Evolutionary conservation across 768 basidiomycete genomes (phyloP).

Genomic region (Pleurotus giganteus): DNA sequence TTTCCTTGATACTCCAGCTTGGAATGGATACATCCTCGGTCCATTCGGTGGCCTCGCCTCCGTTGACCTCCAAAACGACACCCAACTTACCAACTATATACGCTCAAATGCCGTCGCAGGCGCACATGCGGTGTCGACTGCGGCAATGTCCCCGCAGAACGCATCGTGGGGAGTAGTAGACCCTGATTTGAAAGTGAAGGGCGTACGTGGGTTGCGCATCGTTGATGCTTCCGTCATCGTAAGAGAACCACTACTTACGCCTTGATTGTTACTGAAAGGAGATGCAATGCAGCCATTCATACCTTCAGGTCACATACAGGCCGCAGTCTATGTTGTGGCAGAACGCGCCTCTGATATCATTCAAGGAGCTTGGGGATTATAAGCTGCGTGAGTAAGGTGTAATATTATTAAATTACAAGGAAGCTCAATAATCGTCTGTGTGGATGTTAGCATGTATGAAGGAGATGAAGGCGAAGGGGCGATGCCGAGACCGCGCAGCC

Average conservation of each 20-base stretch:
- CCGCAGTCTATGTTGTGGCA: constrained; percentile 25
- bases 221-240: constrained; percentile 38
- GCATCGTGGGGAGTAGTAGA: constrained; percentile 34
- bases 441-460: no score
- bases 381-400: no score
- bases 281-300: constrained; percentile 18
- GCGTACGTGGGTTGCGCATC: constrained; percentile 29
- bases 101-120: constrained; percentile 18
- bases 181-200: constrained; percentile 35
- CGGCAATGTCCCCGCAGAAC: constrained; percentile 27
- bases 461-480: no score
- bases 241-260: constrained; percentile 8
- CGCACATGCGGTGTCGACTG: constrained; percentile 32
- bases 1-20: constrained; percentile 25
- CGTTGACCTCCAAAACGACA: constrained; percentile 22
- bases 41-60: constrained; percentile 16
- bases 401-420: no score
- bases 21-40: constrained; percentile 23
- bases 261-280: not conserved
- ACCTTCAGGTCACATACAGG: constrained; percentile 26
- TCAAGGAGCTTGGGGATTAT: constrained; percentile 13
- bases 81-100: constrained; percentile 22
- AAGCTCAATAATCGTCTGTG: no score
- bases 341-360: constrained; percentile 29
- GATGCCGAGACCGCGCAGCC: no score